Evolutionary conservation across 495 filamentous ascomycete genomes (phyloP), one percentile per base, ranked within the genome.

Genomic region (Penicillium flavigenum): DNA sequence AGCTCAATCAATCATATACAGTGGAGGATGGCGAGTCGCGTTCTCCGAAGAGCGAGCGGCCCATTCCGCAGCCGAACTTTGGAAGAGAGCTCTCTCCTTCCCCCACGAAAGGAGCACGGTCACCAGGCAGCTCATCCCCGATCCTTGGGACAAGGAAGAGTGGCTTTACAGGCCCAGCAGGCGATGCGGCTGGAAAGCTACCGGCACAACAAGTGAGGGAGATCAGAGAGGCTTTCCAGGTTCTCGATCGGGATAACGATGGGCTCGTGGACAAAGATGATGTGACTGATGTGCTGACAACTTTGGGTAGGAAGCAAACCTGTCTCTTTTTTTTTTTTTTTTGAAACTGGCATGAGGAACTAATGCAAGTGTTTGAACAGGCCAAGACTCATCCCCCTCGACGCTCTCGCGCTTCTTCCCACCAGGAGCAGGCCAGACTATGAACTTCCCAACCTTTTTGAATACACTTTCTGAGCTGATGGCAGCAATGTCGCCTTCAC

Each of bases 201-300:
- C 81, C 86, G 17, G 79, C 87, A 10, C 75, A 86, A 20, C 88
- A 89, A 65, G 80, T 90, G 6, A 76, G 86, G 50, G 84, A 88
- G 55, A 82, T 97, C 72, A 81, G 91, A 54, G 90, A 96, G 66
- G 88, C 86, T 0, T 97, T 96, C 71, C 86, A 90, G 69, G 88
- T 95, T 47, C 78, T 97, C 27, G 92, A 96, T 64, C 79, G 89
- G 57, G 84, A 90, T 72, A 88, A 88, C 68, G 88, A 91, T 62
- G 89, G 90, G 16, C 72, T 78, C 24, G 83, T 96, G 48, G 84
- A 83, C 64, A 82, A 86, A 56, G 86, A 90, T 34, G 89, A 95
- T 70, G 86, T 97, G 10, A 81, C 79, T 5, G 87, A 90, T 63
- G 91, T 91, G 79, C 80, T 97, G 22, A 82, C 79, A 57, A 89